These are phyloP conservation scores for Lactarius vividus DNA, from an alignment of 768 basidiomycete genomes.

Conservation along the genomic window DNA sequence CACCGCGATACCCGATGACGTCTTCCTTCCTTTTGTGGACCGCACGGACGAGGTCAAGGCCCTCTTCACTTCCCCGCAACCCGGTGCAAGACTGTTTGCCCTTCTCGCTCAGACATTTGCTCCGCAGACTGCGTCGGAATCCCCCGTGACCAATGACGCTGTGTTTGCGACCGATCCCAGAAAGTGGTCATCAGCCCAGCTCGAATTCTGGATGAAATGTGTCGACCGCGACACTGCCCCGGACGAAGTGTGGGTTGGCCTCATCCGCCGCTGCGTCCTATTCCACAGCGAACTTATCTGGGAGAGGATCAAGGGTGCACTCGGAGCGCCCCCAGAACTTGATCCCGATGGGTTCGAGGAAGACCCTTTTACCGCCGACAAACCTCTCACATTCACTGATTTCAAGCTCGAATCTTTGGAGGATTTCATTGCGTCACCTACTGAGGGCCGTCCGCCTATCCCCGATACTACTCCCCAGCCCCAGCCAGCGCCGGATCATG, in stretches of 20 bases:
- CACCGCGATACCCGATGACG: conserved; percentile 70
- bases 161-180: conserved; percentile 50
- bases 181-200: conserved; percentile 69
- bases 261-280: conserved; percentile 72
- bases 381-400: conserved; percentile 13
- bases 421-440: conserved; percentile 4
- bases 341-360: conserved; percentile 52
- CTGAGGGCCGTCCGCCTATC: background rate
- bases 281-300: conserved; percentile 82
- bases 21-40: conserved; percentile 85
- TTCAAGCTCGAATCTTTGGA: conserved; percentile 11
- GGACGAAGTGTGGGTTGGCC: conserved; percentile 72
- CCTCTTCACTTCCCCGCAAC: conserved; percentile 56
- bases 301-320: conserved; percentile 84
- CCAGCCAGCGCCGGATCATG: conserved; percentile 12
- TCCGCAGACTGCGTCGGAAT: conserved; percentile 30
- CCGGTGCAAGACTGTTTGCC: conserved; percentile 67
- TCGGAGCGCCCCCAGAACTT: conserved; percentile 85
- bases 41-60: conserved; percentile 71
- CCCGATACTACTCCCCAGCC: background rate
- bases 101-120: conserved; percentile 69
- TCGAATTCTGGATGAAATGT: conserved; percentile 64
- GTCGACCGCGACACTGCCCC: conserved; percentile 59
- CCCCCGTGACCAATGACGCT: conserved; percentile 31
- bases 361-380: conserved; percentile 19